phyloP scores from a whole-genome alignment of 306 rosid genomes.

The Cicer yamashitae region DNA sequence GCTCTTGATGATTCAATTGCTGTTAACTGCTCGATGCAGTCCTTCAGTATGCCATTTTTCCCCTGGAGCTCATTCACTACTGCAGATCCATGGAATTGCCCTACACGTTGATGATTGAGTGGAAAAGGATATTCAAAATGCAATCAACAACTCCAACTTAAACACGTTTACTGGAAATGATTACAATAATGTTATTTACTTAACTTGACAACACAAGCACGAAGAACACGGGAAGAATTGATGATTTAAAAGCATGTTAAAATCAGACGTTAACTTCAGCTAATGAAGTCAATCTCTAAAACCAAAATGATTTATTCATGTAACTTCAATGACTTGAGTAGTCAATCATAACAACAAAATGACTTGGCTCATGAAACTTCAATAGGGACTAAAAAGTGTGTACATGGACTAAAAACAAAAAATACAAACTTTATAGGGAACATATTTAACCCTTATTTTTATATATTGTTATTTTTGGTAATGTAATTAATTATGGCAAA shows the following conservation, averaged over 20 bases:
- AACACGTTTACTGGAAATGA: conserved; percentile 21
- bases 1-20: conserved; percentile 80
- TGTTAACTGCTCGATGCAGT: conserved; percentile 80
- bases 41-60: conserved; percentile 68
- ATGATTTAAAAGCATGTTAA: conserved; percentile 17
- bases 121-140: conserved; percentile 33
- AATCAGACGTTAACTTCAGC: conserved; percentile 8
- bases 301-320: not conserved
- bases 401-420: too few species aligned
- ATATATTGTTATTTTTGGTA: conserved; percentile 28
- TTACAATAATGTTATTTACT: not conserved
- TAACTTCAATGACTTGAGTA: conserved; percentile 7
- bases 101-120: conserved; percentile 47
- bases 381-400: not conserved
- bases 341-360: conserved; percentile 16
- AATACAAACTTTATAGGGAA: too few species aligned
- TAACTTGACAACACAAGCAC: conserved; percentile 9
- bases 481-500: conserved; percentile 13
- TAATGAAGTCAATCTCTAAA: conserved; percentile 29
- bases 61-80: conserved; percentile 79
- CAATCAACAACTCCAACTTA: conserved; percentile 35
- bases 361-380: not conserved
- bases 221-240: conserved; percentile 29
- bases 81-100: conserved; percentile 70
- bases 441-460: not conserved